These are phyloP conservation scores for Insectozyma bohioensis DNA, from an alignment of 1,139 yeast species.

Conservation along the genomic window DNA sequence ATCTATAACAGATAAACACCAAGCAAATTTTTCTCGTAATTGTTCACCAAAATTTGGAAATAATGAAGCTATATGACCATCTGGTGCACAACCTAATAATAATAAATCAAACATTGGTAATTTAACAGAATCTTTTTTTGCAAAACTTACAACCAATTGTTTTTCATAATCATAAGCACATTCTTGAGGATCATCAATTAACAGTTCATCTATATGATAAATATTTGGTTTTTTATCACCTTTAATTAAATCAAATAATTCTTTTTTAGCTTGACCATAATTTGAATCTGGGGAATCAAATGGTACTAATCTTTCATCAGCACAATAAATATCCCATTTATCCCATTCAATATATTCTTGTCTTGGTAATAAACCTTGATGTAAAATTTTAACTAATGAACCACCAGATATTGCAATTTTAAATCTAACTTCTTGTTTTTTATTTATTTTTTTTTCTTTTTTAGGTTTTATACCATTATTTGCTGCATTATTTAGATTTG, in stretches of 20 bases:
- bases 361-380: conserved; percentile 78
- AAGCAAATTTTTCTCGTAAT: conserved; percentile 85
- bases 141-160: conserved; percentile 80
- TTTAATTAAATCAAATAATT: conserved; percentile 68
- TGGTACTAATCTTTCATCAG: conserved; percentile 94
- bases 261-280: conserved; percentile 83
- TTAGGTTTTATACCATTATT: conserved; percentile 13
- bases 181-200: conserved; percentile 84
- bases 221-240: conserved; percentile 63
- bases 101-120: conserved; percentile 91
- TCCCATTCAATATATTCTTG: conserved; percentile 79
- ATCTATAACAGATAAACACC: conserved; percentile 92
- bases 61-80: conserved; percentile 94
- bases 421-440: conserved; percentile 63
- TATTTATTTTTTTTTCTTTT: conserved; percentile 43
- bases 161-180: conserved; percentile 94
- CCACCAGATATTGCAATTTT: conserved; percentile 94
- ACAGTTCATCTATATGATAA: conserved; percentile 76
- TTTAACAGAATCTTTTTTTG: conserved; percentile 94
- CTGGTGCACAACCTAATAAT: conserved; percentile 96
- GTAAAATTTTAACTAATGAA: conserved; percentile 78
- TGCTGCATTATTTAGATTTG: conserved; percentile 5
- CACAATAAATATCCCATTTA: conserved; percentile 94
- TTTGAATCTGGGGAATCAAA: conserved; percentile 81
- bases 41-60: conserved; percentile 88